Conservation (phyloP, 2,329 filamentous ascomycete genomes). For the Hypomyces perniciosus region DNA sequence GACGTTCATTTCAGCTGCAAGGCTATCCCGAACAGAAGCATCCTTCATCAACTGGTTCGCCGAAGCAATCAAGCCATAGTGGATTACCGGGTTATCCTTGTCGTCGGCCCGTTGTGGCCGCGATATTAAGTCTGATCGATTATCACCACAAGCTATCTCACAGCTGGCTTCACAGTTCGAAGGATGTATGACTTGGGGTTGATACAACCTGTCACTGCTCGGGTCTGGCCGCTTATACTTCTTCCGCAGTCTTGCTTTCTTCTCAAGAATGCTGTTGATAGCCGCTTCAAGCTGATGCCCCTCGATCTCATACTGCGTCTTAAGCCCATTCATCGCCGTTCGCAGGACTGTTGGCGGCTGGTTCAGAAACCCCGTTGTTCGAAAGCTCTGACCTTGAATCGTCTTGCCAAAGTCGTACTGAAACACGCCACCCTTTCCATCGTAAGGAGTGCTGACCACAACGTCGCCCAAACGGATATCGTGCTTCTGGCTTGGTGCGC, state of each 20-base stretch:
- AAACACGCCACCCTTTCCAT: slow-evolving; percentile 13
- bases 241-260: slow-evolving; percentile 9
- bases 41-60: slow-evolving; percentile 18
- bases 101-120: slow-evolving; percentile 1
- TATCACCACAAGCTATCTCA: background rate
- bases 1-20: slow-evolving; percentile 13
- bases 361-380: slow-evolving; percentile 13
- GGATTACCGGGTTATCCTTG: slow-evolving; percentile 14
- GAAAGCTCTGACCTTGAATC: slow-evolving; percentile 14
- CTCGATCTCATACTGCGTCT: slow-evolving; percentile 2
- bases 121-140: slow-evolving; percentile 1
- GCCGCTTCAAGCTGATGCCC: slow-evolving; percentile 13
- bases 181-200: slow-evolving; percentile 4
- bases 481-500: slow-evolving; percentile 25
- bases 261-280: background rate
- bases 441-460: slow-evolving; percentile 12
- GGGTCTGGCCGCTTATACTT: slow-evolving; percentile 9
- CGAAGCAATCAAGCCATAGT: slow-evolving; percentile 16
- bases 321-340: slow-evolving; percentile 8
- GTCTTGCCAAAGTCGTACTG: slow-evolving; percentile 22
- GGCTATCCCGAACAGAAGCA: slow-evolving; percentile 20
- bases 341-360: slow-evolving; percentile 13
- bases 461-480: slow-evolving; percentile 28
- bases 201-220: slow-evolving; percentile 9
- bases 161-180: slow-evolving; percentile 8